phyloP scores from a whole-genome alignment of 805 yeast species.

The Suhomyces sp. region DNA sequence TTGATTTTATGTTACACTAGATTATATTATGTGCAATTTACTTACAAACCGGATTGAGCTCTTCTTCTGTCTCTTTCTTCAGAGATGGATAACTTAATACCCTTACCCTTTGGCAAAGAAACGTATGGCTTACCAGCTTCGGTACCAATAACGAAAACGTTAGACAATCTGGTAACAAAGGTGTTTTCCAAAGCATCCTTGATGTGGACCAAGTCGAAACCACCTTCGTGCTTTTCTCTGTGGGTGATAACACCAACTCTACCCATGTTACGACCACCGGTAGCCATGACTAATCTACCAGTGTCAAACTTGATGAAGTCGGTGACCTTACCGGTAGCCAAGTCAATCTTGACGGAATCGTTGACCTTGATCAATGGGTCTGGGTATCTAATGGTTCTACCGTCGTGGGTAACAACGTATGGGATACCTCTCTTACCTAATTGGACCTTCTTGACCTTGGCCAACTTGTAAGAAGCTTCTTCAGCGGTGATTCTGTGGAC shows the following conservation, averaged over 20 bases:
- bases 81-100: slow-evolving; percentile 41
- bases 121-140: slow-evolving; percentile 42
- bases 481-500: slow-evolving; percentile 29
- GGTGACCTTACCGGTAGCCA: slow-evolving; percentile 23
- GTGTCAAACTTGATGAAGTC: slow-evolving; percentile 40
- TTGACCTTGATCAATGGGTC: slow-evolving; percentile 22
- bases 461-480: slow-evolving; percentile 26
- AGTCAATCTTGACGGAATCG: slow-evolving; percentile 26
- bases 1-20: neutral
- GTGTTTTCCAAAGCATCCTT: slow-evolving; percentile 41
- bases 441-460: slow-evolving; percentile 25
- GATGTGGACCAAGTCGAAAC: slow-evolving; percentile 43
- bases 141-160: slow-evolving; percentile 41
- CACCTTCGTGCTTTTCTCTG: slow-evolving; percentile 45
- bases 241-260: slow-evolving; percentile 42
- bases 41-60: slow-evolving; percentile 37
- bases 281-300: slow-evolving; percentile 42
- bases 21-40: slow-evolving; percentile 1
- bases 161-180: slow-evolving; percentile 41
- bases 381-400: slow-evolving; percentile 28
- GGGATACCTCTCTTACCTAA: slow-evolving; percentile 26
- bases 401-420: slow-evolving; percentile 27
- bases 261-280: slow-evolving; percentile 45
- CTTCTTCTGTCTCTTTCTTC: slow-evolving; percentile 47
- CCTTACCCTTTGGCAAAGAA: slow-evolving; percentile 45